phyloP scores from a whole-genome alignment of 768 basidiomycete genomes.

The Postia placenta region DNA sequence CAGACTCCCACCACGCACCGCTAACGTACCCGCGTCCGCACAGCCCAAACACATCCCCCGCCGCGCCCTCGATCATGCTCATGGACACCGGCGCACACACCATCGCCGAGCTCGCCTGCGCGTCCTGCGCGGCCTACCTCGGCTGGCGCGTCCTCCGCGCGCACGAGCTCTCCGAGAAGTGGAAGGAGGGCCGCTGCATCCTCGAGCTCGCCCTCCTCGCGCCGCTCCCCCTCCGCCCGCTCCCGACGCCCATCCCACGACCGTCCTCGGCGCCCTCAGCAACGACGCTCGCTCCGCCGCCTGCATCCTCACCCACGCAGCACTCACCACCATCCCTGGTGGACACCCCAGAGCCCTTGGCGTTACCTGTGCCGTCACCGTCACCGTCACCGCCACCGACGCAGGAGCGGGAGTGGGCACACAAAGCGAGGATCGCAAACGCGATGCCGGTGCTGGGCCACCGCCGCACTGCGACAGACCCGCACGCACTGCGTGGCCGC shows the following conservation, averaged over 20 bases:
- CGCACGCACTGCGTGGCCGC: neutral
- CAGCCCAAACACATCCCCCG: conserved; percentile 42
- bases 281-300: conserved; percentile 37
- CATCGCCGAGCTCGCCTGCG: conserved; percentile 50
- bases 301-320: neutral
- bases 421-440: neutral
- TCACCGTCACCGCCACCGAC: too few relatives aligned
- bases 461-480: neutral
- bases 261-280: conserved; percentile 36
- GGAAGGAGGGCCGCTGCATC: conserved; percentile 56
- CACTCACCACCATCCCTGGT: too few relatives aligned
- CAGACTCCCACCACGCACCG: conserved; percentile 1
- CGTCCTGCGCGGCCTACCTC: conserved; percentile 43
- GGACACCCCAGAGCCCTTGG: neutral
- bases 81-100: conserved; percentile 63
- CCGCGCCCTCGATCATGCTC: conserved; percentile 43
- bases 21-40: neutral
- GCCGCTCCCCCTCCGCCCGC: neutral
- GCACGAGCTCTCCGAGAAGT: conserved; percentile 48
- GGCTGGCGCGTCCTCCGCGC: conserved; percentile 61
- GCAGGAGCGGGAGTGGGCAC: neutral
- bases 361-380: neutral
- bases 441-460: neutral
- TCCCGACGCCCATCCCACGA: conserved; percentile 22
- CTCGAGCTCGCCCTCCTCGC: conserved; percentile 39